Evolutionary conservation across 176 grass and related monocot species (phyloP).

Genomic region (Raddia distichophylla): DNA sequence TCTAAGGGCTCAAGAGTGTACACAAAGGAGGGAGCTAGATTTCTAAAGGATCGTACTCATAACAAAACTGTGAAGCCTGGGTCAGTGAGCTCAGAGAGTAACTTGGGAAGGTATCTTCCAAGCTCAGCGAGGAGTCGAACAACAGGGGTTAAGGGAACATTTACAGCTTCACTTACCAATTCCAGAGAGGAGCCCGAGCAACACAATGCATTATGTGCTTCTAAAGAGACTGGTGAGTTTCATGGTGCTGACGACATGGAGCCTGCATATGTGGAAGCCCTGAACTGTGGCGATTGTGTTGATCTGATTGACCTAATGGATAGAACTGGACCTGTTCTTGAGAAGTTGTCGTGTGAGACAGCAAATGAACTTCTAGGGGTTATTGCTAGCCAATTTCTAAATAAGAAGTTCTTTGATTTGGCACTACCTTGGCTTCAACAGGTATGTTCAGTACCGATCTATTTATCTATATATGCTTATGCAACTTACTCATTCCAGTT

Average conservation of each 20-base stretch:
- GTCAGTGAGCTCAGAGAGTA: conserved; percentile 31
- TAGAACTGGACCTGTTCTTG: conserved; percentile 86
- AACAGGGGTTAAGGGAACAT: conserved; percentile 33
- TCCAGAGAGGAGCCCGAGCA: conserved; percentile 38
- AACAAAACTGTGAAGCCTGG: conserved; percentile 41
- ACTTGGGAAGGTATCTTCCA: conserved; percentile 42
- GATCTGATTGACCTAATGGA: conserved; percentile 83
- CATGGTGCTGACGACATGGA: conserved; percentile 58
- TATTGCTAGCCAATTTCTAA: conserved; percentile 55
- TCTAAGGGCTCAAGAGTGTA: conserved; percentile 47
- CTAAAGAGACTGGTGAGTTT: conserved; percentile 45
- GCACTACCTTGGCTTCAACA: conserved; percentile 88
- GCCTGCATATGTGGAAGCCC: conserved; percentile 69
- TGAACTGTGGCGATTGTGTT: conserved; percentile 60
- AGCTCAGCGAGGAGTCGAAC: conserved; percentile 38
- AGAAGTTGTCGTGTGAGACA: conserved; percentile 74
- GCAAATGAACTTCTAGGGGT: conserved; percentile 64
- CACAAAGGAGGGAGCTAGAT: conserved; percentile 48
- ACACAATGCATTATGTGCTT: conserved; percentile 38
- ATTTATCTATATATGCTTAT: conserved; percentile 22
- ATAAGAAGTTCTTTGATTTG: conserved; percentile 61
- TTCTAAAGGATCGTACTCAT: conserved; percentile 37
- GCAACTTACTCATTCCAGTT: conserved; percentile 32
- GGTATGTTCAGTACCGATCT: conserved; percentile 40
- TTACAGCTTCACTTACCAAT: conserved; percentile 40